These are phyloP conservation scores for Mortierella hygrophila DNA, from an alignment of 192 early-diverging fungal genomes.

Conservation along the genomic window DNA sequence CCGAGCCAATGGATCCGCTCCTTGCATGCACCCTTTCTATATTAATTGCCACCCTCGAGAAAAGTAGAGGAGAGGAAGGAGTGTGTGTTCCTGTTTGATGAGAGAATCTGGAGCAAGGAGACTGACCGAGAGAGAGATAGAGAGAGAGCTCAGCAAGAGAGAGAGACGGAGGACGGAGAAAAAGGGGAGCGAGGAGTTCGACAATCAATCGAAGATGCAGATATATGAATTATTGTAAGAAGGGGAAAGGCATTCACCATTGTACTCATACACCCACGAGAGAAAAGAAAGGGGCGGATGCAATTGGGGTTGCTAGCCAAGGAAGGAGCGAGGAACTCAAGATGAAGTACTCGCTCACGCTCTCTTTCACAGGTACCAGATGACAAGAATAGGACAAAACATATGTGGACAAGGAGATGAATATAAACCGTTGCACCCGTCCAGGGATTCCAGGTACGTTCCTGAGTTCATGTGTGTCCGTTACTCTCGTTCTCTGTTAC, in stretches of 20 bases:
- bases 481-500: not conserved
- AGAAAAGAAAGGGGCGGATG: not conserved
- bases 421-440: not conserved
- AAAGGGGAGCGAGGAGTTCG: too few relatives aligned
- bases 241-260: not conserved
- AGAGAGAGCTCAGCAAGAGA: too few relatives aligned
- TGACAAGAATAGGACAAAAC: not conserved
- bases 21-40: too few relatives aligned
- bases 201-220: not conserved
- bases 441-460: not conserved
- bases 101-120: too few relatives aligned
- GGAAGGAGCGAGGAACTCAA: too few relatives aligned
- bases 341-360: too few relatives aligned
- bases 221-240: not conserved
- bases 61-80: too few relatives aligned
- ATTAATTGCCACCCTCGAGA: too few relatives aligned
- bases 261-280: not conserved
- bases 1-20: too few relatives aligned
- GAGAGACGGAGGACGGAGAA: too few relatives aligned
- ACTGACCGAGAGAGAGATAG: too few relatives aligned
- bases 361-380: not conserved
- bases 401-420: not conserved
- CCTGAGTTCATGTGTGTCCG: not conserved
- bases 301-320: not conserved
- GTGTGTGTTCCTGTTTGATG: too few relatives aligned